Conservation (phyloP, 2,329 filamentous ascomycete genomes). For the Aspergillus piperis region DNA sequence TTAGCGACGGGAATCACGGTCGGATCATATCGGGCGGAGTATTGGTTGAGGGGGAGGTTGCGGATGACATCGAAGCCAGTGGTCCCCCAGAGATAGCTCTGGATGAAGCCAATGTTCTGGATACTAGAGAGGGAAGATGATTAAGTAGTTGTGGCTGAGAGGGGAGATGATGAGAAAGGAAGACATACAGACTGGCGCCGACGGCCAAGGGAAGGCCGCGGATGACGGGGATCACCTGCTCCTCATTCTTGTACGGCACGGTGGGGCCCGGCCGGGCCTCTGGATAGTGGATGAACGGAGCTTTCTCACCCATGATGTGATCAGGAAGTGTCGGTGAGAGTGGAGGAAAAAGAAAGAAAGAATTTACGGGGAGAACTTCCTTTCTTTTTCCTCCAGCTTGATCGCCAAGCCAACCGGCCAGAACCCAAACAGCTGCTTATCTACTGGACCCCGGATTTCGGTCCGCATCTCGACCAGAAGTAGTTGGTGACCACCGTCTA, state of each 20-base stretch:
- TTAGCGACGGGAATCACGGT: slow-evolving; percentile 53
- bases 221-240: slow-evolving; percentile 68
- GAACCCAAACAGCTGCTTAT: too few species aligned
- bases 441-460: too few species aligned
- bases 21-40: slow-evolving; percentile 58
- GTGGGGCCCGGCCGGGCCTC: slow-evolving; percentile 41
- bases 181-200: slow-evolving; percentile 61
- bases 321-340: neutral
- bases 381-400: too few species aligned
- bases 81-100: slow-evolving; percentile 69
- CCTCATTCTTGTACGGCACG: slow-evolving; percentile 50
- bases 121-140: slow-evolving; percentile 47
- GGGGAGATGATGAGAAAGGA: neutral
- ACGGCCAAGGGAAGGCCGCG: slow-evolving; percentile 65
- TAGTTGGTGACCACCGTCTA: too few species aligned
- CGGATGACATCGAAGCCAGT: slow-evolving; percentile 65
- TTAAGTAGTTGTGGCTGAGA: neutral
- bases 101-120: slow-evolving; percentile 60
- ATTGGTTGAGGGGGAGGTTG: slow-evolving; percentile 57
- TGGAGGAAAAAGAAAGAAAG: neutral
- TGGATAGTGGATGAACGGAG: slow-evolving; percentile 40
- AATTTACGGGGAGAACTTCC: neutral
- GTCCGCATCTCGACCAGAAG: too few species aligned
- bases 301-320: slow-evolving; percentile 24
- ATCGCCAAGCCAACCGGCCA: too few species aligned